Evolutionary conservation across 306 rosid genomes (phyloP).

Genomic region (Chamaecrista fasciculata): DNA sequence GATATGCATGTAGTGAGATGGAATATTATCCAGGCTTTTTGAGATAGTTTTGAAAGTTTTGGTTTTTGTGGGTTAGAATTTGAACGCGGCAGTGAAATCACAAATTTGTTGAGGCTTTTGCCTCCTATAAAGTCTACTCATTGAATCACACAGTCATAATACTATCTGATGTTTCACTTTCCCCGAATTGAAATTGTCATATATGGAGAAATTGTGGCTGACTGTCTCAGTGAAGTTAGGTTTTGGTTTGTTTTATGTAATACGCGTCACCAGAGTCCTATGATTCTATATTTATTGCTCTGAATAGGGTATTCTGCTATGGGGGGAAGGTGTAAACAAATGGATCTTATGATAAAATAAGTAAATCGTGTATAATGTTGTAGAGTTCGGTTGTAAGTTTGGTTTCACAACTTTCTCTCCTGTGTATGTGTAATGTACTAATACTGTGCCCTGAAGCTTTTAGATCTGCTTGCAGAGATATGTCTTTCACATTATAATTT

Average conservation of each 20-base stretch:
- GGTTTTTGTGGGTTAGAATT: background rate
- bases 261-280: slow-evolving; percentile 11
- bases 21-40: background rate
- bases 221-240: slow-evolving; percentile 1
- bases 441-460: background rate
- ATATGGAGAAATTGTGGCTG: slow-evolving; percentile 1
- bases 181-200: background rate
- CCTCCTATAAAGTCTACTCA: background rate
- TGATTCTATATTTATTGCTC: slow-evolving; percentile 24
- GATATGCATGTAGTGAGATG: slow-evolving; percentile 9
- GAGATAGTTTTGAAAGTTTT: slow-evolving; percentile 15
- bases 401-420: background rate
- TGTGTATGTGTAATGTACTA: background rate
- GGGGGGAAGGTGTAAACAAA: background rate
- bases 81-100: background rate
- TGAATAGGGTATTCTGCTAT: background rate
- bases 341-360: slow-evolving; percentile 22
- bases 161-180: slow-evolving; percentile 12
- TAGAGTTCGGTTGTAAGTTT: background rate
- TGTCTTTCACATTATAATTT: slow-evolving; percentile 10
- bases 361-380: background rate
- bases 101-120: slow-evolving; percentile 1
- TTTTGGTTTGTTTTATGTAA: slow-evolving; percentile 9
- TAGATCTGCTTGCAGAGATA: slow-evolving; percentile 26
- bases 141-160: background rate